Evolutionary conservation across 305 asterid genomes (phyloP).

Genomic region (Fraxinus xanthoxyloides): DNA sequence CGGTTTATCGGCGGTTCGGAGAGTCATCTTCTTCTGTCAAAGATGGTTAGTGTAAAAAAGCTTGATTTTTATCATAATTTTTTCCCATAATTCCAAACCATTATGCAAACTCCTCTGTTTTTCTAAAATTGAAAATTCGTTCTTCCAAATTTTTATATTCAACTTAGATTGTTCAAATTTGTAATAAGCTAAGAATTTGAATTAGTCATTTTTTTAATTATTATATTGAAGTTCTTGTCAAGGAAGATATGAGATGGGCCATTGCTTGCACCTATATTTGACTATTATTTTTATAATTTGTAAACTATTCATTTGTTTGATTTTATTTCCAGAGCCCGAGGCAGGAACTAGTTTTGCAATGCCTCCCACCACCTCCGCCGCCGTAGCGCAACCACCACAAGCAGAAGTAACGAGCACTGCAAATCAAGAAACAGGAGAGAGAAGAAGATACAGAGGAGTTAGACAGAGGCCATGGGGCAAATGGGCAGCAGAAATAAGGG

Average conservation of each 20-base stretch:
- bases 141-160: not conserved
- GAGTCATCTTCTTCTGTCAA: conserved; percentile 45
- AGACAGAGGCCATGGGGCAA: conserved; percentile 98
- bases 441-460: conserved; percentile 80
- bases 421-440: conserved; percentile 51
- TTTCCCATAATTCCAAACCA: not conserved
- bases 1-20: conserved; percentile 36
- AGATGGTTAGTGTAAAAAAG: conserved; percentile 43
- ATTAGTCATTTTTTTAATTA: conserved; percentile 16
- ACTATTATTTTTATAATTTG: conserved; percentile 12
- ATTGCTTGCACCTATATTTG: not conserved
- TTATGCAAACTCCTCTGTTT: conserved; percentile 29
- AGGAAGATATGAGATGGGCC: not conserved
- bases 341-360: conserved; percentile 25
- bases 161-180: conserved; percentile 20
- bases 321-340: conserved; percentile 32
- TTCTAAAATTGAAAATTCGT: conserved; percentile 4
- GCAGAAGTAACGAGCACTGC: conserved; percentile 27
- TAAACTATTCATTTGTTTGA: no score
- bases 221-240: not conserved
- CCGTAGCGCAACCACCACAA: conserved; percentile 22
- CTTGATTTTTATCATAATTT: not conserved
- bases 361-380: conserved; percentile 19
- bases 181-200: conserved; percentile 32
- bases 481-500: conserved; percentile 98